These are phyloP conservation scores for Diaporthe sp. DNA, from an alignment of 2,329 filamentous ascomycete genomes.

Conservation along the genomic window DNA sequence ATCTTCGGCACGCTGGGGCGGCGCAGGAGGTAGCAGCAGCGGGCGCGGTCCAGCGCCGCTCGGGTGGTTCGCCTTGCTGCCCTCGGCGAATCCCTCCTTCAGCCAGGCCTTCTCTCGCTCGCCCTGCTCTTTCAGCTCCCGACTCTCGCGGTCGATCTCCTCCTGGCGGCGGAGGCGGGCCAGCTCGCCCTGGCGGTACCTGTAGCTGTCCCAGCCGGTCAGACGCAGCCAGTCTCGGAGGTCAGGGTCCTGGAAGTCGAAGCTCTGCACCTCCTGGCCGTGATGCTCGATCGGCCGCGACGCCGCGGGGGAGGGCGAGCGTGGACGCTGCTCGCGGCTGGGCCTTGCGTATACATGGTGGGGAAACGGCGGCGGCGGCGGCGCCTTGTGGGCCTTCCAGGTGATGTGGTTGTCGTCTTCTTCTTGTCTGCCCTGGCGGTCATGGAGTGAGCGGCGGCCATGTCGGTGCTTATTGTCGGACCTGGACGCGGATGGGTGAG, in stretches of 20 bases:
- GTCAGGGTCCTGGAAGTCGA: neutral
- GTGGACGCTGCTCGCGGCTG: neutral
- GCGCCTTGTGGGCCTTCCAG: neutral
- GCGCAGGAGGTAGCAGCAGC: neutral
- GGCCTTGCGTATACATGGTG: neutral
- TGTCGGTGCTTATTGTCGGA: neutral
- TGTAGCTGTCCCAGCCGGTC: constrained; percentile 11
- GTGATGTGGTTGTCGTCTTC: neutral
- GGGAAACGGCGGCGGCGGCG: neutral
- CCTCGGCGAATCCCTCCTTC: neutral
- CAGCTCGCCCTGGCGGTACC: constrained; percentile 13
- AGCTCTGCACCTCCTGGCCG: neutral
- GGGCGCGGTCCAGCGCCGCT: too few relatives aligned
- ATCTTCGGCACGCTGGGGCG: neutral
- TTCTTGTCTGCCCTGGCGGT: neutral
- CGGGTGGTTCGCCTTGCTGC: neutral
- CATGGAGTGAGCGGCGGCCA: neutral
- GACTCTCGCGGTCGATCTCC: constrained; percentile 15
- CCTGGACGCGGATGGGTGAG: neutral
- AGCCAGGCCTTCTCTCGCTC: constrained; percentile 2
- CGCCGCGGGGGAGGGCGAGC: neutral
- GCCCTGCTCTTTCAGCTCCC: constrained; percentile 3
- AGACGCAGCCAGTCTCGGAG: constrained; percentile 29
- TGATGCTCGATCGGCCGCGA: neutral
- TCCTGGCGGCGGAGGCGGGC: constrained; percentile 19